These are phyloP conservation scores for Colletotrichum paranaense DNA, from an alignment of 2,329 filamentous ascomycete genomes.

Conservation along the genomic window DNA sequence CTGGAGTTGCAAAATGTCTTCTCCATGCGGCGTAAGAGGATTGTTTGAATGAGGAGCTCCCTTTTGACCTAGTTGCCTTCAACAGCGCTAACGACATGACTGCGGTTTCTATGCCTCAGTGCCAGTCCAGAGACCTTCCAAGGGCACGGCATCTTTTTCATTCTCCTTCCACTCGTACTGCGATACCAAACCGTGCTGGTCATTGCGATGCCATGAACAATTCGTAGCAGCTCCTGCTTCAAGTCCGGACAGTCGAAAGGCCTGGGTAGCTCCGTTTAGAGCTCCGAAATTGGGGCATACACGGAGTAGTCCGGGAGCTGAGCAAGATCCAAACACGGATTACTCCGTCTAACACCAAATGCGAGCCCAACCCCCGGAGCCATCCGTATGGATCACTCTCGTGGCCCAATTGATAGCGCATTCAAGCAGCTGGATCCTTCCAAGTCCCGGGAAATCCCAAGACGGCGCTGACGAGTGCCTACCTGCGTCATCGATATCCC, in stretches of 20 bases:
- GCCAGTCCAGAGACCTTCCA: not conserved
- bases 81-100: constrained; percentile 5
- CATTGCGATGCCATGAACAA: not conserved
- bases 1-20: constrained; percentile 5
- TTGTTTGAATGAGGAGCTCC: not conserved
- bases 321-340: not conserved
- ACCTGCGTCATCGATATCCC: not conserved
- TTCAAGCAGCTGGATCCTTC: not conserved
- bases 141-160: constrained; percentile 5
- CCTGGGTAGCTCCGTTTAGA: constrained; percentile 3
- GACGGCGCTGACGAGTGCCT: not conserved
- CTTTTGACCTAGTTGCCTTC: not conserved
- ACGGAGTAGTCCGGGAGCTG: constrained; percentile 4
- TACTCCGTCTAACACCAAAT: constrained; percentile 8
- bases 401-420: too few relatives aligned
- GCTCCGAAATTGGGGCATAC: not conserved
- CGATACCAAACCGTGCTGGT: too few relatives aligned
- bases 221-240: not conserved
- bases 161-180: not conserved
- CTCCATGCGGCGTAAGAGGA: not conserved
- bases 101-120: not conserved
- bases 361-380: not conserved
- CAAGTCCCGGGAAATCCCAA: not conserved
- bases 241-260: not conserved
- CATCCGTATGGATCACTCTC: not conserved